Conservation (phyloP, 257 asterid species). For the Rehmannia glutinosa region DNA sequence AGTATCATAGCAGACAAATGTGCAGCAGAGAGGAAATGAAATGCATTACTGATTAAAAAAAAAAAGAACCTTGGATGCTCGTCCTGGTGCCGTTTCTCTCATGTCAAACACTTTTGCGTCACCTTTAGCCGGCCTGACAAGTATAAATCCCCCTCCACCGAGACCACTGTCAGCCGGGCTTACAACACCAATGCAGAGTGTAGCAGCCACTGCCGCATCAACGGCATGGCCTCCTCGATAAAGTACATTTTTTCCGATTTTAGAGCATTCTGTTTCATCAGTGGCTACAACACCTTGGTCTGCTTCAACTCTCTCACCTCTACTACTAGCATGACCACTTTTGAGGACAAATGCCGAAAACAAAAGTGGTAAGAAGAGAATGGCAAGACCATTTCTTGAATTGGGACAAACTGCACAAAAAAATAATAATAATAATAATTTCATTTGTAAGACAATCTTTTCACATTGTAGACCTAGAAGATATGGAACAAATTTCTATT, state of each 20-base stretch:
- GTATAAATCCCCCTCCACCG: conserved; percentile 57
- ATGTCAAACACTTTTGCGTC: conserved; percentile 37
- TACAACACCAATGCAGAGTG: conserved; percentile 50
- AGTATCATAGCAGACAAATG: neutral
- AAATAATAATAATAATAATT: neutral
- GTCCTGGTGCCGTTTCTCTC: conserved; percentile 47
- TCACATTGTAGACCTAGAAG: too few species aligned
- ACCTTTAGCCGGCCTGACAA: conserved; percentile 31
- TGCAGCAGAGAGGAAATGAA: neutral
- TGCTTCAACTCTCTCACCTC: conserved; percentile 23
- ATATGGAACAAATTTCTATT: too few species aligned
- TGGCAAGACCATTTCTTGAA: neutral
- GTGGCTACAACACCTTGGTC: conserved; percentile 37
- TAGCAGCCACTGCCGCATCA: conserved; percentile 52
- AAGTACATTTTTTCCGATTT: conserved; percentile 34
- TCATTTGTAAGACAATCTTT: neutral
- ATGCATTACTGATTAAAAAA: too few species aligned
- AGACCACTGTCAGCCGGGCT: conserved; percentile 45
- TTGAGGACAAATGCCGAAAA: neutral
- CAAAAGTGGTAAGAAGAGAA: neutral
- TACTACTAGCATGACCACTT: neutral
- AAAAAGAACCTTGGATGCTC: conserved; percentile 17
- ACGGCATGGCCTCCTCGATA: conserved; percentile 45
- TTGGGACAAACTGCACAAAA: neutral
- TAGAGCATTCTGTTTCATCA: conserved; percentile 43